Evolutionary conservation across 2,329 filamentous ascomycete species (phyloP), one percentile per base, ranked within the genome.

Genomic region (Xylaria sp.): DNA sequence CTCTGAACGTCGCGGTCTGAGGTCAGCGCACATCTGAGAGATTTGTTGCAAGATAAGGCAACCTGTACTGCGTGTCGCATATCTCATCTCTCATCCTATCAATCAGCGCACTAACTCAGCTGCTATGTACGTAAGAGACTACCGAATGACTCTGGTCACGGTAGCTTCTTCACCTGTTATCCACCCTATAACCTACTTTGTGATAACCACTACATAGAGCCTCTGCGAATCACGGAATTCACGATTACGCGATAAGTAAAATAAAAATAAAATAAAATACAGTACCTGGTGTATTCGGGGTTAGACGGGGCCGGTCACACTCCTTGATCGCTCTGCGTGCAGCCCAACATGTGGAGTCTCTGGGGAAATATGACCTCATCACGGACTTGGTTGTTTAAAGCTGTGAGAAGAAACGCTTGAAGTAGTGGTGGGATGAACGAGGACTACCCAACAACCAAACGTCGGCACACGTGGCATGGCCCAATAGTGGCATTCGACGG

Each of bases 391-490:
- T 45, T 45, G 12, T 43, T 62, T 30, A 12, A 18, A 36, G 15
- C 34, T 41, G 43, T 61, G 58, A 66, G n/a, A 36, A 25, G 25
- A 46, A 13, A 13, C 8, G 15, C 34, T 56, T 13, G n/a, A 25
- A 30, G 28, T 28, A 34, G 30, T 62, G 46, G 58, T 65, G 30
- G 58, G 50, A 65, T 57, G 25, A 46, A 30, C 55, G 13, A 63
- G 23, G 45, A 50, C 52, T 8, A 55, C 55, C 62, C 65, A 52
- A 59, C 50, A 60, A 30, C 65, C 69, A 71, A 55, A 63, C 34
- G 48, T 63, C 34, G 52, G 55, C 65, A 66, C 70, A 72, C 70
- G 69, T 71, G 70, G 62, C 30, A 58, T 34, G 23, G 50, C 48
- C 32, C 48, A 61, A 58, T 65, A 56, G 60, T 59, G 63, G 50